These are phyloP conservation scores for Omphalotus guepiniiformis DNA, from an alignment of 768 basidiomycete species.

Conservation along the genomic window DNA sequence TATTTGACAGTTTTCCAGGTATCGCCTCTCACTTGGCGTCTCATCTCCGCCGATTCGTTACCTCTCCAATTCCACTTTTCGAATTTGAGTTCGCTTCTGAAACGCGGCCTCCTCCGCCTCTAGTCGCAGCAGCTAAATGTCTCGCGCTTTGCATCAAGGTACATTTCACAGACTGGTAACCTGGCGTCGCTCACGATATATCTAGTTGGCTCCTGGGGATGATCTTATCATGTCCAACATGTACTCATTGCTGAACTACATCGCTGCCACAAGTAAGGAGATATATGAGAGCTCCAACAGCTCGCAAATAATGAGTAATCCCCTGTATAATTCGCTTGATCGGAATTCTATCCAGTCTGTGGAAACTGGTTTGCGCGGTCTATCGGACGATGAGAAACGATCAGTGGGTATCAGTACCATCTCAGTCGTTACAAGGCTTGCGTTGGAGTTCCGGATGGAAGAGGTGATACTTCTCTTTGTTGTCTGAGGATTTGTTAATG, in stretches of 20 bases:
- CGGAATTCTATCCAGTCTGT: conserved; percentile 50
- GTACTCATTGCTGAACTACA: conserved; percentile 93
- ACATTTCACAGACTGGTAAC: conserved; percentile 13
- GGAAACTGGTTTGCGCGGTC: conserved; percentile 59
- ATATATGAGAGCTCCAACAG: conserved; percentile 49
- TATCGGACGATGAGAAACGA: conserved; percentile 80
- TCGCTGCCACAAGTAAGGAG: conserved; percentile 80
- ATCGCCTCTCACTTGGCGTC: conserved; percentile 70
- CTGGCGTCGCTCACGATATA: conserved; percentile 52
- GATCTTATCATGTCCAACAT: conserved; percentile 92
- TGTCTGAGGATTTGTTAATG: neutral
- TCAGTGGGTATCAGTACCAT: conserved; percentile 89
- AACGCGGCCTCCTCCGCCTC: conserved; percentile 68
- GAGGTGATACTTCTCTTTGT: conserved; percentile 46
- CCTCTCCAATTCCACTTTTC: conserved; percentile 83
- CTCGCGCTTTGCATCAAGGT: conserved; percentile 88
- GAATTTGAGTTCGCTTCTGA: conserved; percentile 79
- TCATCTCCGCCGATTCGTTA: conserved; percentile 84
- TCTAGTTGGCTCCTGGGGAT: conserved; percentile 82
- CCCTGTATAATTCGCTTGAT: conserved; percentile 41
- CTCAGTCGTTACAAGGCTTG: conserved; percentile 82
- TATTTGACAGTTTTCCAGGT: conserved; percentile 63
- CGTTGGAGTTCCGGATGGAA: conserved; percentile 81
- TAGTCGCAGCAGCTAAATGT: conserved; percentile 85
- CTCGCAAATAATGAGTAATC: conserved; percentile 37